Evolutionary conservation across 768 basidiomycete genomes (phyloP).

Genomic region (Leccinum fibrillosum): DNA sequence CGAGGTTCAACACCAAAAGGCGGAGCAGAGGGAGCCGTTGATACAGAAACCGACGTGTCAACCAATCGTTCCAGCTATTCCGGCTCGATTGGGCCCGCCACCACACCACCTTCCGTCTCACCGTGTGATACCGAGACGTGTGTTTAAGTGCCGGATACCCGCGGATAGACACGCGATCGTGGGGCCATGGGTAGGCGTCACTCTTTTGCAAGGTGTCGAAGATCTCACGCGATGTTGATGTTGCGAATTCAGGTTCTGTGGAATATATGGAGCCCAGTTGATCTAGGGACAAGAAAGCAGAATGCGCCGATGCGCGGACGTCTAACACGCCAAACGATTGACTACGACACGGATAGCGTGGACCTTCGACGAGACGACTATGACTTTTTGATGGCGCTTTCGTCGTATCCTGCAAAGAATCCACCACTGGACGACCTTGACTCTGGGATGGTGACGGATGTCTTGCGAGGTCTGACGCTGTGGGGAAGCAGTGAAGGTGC

Average conservation of each 20-base stretch:
- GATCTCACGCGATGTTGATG: conserved; percentile 2
- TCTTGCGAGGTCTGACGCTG: conserved; percentile 48
- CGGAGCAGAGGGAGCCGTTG: conserved; percentile 10
- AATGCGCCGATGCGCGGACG: conserved; percentile 41
- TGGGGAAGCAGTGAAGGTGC: conserved; percentile 32
- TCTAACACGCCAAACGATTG: conserved; percentile 12
- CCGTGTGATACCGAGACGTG: conserved; percentile 41
- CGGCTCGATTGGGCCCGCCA: conserved; percentile 33
- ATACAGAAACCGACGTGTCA: conserved; percentile 29
- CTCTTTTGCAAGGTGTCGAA: neutral
- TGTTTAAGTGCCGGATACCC: conserved; percentile 46
- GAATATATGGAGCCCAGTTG: conserved; percentile 39
- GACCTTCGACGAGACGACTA: conserved; percentile 42
- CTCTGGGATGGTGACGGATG: conserved; percentile 43
- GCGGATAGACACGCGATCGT: conserved; percentile 48
- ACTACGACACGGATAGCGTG: conserved; percentile 9
- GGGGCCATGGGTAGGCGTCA: conserved; percentile 50
- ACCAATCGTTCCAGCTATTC: conserved; percentile 32
- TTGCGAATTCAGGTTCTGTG: conserved; percentile 40
- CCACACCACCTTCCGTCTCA: conserved; percentile 51
- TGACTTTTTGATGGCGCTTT: conserved; percentile 46
- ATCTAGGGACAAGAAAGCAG: conserved; percentile 37
- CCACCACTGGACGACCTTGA: conserved; percentile 44
- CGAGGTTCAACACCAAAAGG: conserved; percentile 36
- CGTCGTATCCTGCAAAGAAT: conserved; percentile 40